Evolutionary conservation across 805 yeast genomes (phyloP), one percentile per base, ranked within the genome.

Genomic region (Cyberlindnera japonica): DNA sequence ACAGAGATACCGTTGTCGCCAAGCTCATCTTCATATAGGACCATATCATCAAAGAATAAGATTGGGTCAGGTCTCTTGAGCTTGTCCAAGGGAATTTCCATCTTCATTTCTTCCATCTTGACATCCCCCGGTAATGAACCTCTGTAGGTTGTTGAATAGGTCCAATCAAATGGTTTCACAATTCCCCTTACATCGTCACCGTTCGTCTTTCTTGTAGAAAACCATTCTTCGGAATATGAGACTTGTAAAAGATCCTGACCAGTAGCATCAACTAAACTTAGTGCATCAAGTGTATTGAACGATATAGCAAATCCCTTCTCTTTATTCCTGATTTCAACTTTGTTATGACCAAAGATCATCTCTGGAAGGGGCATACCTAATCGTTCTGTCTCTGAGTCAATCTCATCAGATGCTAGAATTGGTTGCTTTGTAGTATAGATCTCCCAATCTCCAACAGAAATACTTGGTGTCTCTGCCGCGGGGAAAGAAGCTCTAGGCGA

Each of bases 1-100:
- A 86, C 74, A 0, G 95, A 77, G 14, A 88, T 83, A 7, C 99
- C 99, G 60, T 91, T 93, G 60, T 93, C 99, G 4, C 95, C 98
- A 40, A 93, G 68, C 59, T 93, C 99, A 57, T 93, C 99, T 58
- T 93, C 99, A 58, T 77, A 93, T 23, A 93, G 66, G 6, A 86
- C 77, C 68, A 88, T 77, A 53, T 91, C 97, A 57, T 89, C 97
- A 57, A 78, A 93, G 60, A 86, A 89, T 40, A 88, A 57, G 32
- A 93, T 93, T 2, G 95, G 95, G 54, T 88, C 96, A 6, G 83
- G 88, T 43, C 71, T 67, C 25, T 77, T 68, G 28, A 93, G 68
- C 56, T 81, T 79, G 12, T 79, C 77, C 15, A 86, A 51, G 0
- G 99, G 99, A 11, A 91, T 76, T 12, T 52, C 53, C 6, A 61